phyloP scores from a whole-genome alignment of 345 rosid species.

The Gossypium raimondii region DNA sequence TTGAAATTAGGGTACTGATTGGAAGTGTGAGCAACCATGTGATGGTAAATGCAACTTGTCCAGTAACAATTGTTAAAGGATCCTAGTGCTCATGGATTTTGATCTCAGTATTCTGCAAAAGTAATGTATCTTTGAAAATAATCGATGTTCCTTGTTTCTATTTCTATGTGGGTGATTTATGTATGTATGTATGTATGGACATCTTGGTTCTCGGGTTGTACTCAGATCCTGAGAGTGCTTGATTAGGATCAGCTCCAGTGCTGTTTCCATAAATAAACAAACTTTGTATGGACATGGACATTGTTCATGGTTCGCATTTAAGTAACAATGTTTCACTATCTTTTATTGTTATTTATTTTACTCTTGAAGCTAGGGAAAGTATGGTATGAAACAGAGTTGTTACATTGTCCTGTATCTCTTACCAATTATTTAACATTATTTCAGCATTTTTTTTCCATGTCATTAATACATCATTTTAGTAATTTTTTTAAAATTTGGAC shows the following conservation, averaged over 20 bases:
- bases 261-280: background rate
- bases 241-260: background rate
- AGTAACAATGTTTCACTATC: background rate
- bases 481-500: too few species aligned
- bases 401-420: too few species aligned
- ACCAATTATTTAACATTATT: too few species aligned
- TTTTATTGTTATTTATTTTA: background rate
- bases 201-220: conserved; percentile 1
- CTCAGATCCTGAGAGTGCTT: conserved; percentile 4
- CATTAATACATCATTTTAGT: too few species aligned
- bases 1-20: conserved; percentile 41
- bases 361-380: background rate
- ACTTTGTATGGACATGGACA: background rate
- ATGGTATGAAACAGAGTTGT: too few species aligned
- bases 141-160: background rate
- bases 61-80: conserved; percentile 52
- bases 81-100: conserved; percentile 5
- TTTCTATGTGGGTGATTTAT: background rate
- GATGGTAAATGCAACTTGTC: conserved; percentile 47
- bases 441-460: too few species aligned
- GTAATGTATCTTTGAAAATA: background rate
- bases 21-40: conserved; percentile 60
- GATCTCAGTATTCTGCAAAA: background rate
- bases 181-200: background rate
- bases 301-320: background rate